These are phyloP conservation scores for Yamadazyma triangularis DNA, from an alignment of 1,139 yeast species.

Conservation along the genomic window DNA sequence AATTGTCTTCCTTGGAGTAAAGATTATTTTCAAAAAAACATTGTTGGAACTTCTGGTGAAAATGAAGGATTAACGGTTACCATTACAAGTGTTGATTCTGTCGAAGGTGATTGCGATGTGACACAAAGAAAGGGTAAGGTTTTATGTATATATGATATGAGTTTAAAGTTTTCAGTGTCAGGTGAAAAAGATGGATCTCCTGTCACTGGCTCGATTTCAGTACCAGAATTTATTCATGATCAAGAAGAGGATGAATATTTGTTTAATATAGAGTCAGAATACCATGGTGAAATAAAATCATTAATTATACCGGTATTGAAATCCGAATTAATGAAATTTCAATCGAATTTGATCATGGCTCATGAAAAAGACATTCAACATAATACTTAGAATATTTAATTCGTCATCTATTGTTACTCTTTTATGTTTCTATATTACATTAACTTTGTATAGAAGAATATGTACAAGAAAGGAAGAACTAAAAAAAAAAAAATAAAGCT, in stretches of 20 bases:
- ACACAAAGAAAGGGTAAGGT: conserved; percentile 80
- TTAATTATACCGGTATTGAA: conserved; percentile 49
- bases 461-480: neutral
- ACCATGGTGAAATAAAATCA: conserved; percentile 35
- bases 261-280: conserved; percentile 42
- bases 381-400: conserved; percentile 14
- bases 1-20: conserved; percentile 77
- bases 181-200: conserved; percentile 24
- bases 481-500: too few relatives aligned
- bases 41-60: conserved; percentile 33
- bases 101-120: conserved; percentile 74
- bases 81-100: conserved; percentile 38
- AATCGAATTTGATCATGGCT: conserved; percentile 53
- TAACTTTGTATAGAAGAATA: neutral
- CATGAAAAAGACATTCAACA: conserved; percentile 62
- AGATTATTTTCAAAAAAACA: conserved; percentile 45
- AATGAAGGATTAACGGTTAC: conserved; percentile 30
- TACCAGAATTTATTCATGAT: conserved; percentile 74
- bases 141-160: conserved; percentile 67
- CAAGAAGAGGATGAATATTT: conserved; percentile 61
- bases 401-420: too few relatives aligned
- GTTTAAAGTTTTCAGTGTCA: conserved; percentile 42
- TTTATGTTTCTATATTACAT: too few relatives aligned
- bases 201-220: conserved; percentile 34
- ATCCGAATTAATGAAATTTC: conserved; percentile 51